These are phyloP conservation scores for Ceratonia siliqua DNA, from an alignment of 306 rosid genomes.

Conservation along the genomic window DNA sequence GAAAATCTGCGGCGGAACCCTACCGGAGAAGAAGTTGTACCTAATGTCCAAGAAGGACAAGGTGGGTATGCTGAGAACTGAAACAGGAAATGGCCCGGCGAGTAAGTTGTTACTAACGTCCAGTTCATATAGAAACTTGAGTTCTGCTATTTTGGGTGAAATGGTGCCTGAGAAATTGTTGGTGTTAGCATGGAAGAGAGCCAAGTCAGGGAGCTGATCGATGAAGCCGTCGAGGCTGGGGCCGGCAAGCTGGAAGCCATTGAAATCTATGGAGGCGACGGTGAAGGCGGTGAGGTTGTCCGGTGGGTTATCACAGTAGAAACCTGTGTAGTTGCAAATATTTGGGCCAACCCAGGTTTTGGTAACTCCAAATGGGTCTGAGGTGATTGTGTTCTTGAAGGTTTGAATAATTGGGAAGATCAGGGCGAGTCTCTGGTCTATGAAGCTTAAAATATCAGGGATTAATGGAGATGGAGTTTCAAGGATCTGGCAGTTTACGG, in stretches of 20 bases:
- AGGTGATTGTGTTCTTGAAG: constrained; percentile 72
- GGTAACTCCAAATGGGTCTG: constrained; percentile 71
- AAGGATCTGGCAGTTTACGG: constrained; percentile 31
- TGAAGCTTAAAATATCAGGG: constrained; percentile 45
- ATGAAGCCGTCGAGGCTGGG: constrained; percentile 77
- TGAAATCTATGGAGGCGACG: constrained; percentile 75
- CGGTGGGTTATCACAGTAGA: constrained; percentile 73
- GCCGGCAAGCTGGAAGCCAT: constrained; percentile 63
- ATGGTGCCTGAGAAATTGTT: constrained; percentile 69
- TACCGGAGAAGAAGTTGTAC: constrained; percentile 67
- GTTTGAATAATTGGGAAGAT: constrained; percentile 72
- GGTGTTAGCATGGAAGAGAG: constrained; percentile 83
- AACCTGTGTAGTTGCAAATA: constrained; percentile 74
- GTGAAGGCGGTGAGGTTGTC: constrained; percentile 65
- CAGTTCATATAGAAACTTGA: constrained; percentile 64
- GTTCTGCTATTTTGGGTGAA: constrained; percentile 53
- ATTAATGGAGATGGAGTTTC: constrained; percentile 31
- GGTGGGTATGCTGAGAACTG: constrained; percentile 49
- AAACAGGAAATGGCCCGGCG: constrained; percentile 63
- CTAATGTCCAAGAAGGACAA: constrained; percentile 67
- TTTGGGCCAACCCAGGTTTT: constrained; percentile 77
- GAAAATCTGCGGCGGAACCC: constrained; percentile 71
- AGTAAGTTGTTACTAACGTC: constrained; percentile 78
- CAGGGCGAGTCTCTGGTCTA: constrained; percentile 56
- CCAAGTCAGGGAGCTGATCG: constrained; percentile 72